Evolutionary conservation across 176 grass and related monocot species (phyloP).

Genomic region (Chrysopogon serrulatus): DNA sequence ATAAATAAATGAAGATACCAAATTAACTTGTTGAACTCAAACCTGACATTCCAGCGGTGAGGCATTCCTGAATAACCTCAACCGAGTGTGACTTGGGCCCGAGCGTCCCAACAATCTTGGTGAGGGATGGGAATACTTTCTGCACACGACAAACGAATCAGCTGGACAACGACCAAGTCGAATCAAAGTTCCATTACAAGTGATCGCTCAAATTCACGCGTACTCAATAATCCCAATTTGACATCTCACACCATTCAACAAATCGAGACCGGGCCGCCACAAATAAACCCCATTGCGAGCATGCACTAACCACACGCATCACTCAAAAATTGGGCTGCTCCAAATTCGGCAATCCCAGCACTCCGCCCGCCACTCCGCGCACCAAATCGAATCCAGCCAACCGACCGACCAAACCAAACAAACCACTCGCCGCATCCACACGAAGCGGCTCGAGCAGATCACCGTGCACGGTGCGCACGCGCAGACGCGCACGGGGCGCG

Average conservation of each 20-base stretch:
- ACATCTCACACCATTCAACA: neutral
- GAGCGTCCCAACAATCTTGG: constrained; percentile 93
- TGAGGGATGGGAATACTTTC: constrained; percentile 89
- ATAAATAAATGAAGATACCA: neutral
- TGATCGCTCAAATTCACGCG: neutral
- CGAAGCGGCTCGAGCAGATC: neutral
- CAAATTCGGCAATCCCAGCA: neutral
- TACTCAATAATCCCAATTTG: neutral
- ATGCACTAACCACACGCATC: neutral
- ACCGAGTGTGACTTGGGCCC: constrained; percentile 78
- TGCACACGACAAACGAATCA: constrained; percentile 7
- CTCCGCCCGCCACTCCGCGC: neutral
- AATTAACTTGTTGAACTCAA: constrained; percentile 22
- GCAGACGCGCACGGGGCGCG: neutral
- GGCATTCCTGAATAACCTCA: constrained; percentile 79
- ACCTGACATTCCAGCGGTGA: constrained; percentile 97
- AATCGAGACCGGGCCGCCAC: neutral
- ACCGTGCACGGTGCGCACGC: neutral
- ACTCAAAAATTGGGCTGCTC: neutral
- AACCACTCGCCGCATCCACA: neutral
- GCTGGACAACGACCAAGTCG: neutral
- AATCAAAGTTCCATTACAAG: neutral
- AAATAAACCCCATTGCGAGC: neutral
- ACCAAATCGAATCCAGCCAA: constrained; percentile 5
- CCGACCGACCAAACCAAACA: neutral